Evolutionary conservation across 176 grass and related monocot species (phyloP).

Genomic region (Bromus sterilis): DNA sequence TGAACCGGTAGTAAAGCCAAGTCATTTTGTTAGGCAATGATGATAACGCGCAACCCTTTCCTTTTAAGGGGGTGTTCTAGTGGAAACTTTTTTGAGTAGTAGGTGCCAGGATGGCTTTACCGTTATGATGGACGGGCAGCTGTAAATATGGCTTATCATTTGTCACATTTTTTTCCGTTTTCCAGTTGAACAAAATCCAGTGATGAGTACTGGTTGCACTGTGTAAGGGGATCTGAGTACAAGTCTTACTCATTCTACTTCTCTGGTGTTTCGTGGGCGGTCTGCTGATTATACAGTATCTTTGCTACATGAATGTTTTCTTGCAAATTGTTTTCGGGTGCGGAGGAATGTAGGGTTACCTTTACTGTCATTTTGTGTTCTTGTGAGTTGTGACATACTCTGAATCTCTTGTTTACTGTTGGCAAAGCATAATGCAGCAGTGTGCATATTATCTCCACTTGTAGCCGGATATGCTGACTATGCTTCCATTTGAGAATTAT

Average conservation of each 20-base stretch:
- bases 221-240: background rate
- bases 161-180: background rate
- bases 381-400: background rate
- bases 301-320: background rate
- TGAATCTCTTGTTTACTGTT: background rate
- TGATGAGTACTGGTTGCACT: background rate
- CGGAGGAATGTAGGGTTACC: background rate
- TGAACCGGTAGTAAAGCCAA: background rate
- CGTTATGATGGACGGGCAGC: background rate
- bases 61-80: background rate
- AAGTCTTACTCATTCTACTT: background rate
- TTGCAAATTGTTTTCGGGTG: conserved; percentile 1
- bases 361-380: background rate
- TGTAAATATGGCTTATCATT: conserved; percentile 18
- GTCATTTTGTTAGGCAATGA: background rate
- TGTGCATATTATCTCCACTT: background rate
- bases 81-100: background rate
- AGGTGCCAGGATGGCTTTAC: conserved; percentile 9
- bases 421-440: background rate
- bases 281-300: background rate
- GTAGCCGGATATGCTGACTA: background rate
- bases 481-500: background rate
- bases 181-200: background rate
- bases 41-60: background rate
- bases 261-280: background rate